phyloP scores from a whole-genome alignment of 192 early-diverging fungal species.

The Thoreauomyces humboldtii region DNA sequence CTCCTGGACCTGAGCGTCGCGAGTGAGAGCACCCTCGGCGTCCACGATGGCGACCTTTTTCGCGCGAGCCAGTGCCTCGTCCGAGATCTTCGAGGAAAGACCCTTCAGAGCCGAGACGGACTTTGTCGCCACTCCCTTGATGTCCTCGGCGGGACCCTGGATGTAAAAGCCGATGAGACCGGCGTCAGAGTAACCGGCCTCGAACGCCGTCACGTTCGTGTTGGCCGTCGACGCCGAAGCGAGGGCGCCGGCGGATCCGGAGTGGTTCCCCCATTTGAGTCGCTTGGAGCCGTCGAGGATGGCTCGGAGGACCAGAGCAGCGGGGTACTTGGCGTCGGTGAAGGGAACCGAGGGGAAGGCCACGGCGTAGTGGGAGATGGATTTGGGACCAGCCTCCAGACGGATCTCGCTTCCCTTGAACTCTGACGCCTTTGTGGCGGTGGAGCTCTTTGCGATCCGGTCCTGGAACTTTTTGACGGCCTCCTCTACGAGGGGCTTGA shows the following conservation, averaged over 20 bases:
- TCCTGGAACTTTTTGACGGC: constrained; percentile 45
- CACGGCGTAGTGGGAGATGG: constrained; percentile 68
- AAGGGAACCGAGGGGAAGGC: constrained; percentile 73
- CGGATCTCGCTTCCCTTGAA: constrained; percentile 86
- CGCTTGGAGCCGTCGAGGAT: constrained; percentile 45
- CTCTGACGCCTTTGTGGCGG: constrained; percentile 33
- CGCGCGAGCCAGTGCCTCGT: constrained; percentile 37
- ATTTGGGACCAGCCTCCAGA: constrained; percentile 56
- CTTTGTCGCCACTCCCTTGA: constrained; percentile 38
- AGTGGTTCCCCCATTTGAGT: constrained; percentile 42
- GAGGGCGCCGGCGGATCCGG: constrained; percentile 52
- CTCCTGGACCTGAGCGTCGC: constrained; percentile 29
- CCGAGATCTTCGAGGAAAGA: constrained; percentile 26
- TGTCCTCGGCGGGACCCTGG: constrained; percentile 37
- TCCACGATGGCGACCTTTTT: constrained; percentile 54
- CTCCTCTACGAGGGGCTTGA: constrained; percentile 64
- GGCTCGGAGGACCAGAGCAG: constrained; percentile 53
- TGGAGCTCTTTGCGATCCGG: constrained; percentile 21
- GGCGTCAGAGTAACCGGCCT: constrained; percentile 84
- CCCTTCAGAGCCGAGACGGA: constrained; percentile 42
- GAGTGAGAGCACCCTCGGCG: constrained; percentile 31
- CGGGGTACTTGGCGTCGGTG: constrained; percentile 59
- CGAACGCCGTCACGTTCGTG: constrained; percentile 61
- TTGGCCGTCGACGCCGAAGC: constrained; percentile 62
- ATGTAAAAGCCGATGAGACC: constrained; percentile 86